Evolutionary conservation across 2,329 filamentous ascomycete species (phyloP), one percentile per base, ranked within the genome.

Genomic region (Anthostomella pinea): DNA sequence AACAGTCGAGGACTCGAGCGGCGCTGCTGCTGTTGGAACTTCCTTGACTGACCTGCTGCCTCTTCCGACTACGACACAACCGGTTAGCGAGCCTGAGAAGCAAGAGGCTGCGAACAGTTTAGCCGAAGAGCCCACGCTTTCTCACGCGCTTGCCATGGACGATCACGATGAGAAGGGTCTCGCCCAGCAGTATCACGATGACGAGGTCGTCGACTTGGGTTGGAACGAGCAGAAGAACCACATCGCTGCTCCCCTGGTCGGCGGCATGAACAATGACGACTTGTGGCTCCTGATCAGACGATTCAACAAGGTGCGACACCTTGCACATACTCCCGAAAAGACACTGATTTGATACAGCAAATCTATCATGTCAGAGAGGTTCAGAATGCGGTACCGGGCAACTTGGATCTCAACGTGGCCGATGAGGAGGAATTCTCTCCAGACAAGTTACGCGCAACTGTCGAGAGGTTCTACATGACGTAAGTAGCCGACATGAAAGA

Each of bases 401-500:
- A 80, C 10, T 66, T 95, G 23, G 87, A 94, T 58, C 72, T 94
- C 40, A 87, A 89, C 49, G 83, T 87, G 38, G 82, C 86, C 4
- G 83, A 89, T 24, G 82, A 91, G 35, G 87, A 93, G 48, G 84
- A 90, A 39, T 93, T 93, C 58, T 87, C 84, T 0, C 87, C 87
- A 0, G 87, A 93, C 54, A 93, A 93, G 64, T 67, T 94, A 28
- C 75, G 87, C 8, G 78, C 82, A 3, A 88, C 85, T 35, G 58
- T 93, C 4, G 88, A 94, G 62, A 73, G 88, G 10, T 66, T 93
- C 8, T 94, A 94, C 58, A 89, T 88, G 73, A 87, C 83, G 43
- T 45, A 30, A n/a, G 43, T 38, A 15, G n/a, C n/a, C n/a, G n/a
- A n/a, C n/a, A n/a, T n/a, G n/a, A n/a, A n/a, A n/a, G n/a, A n/a